Evolutionary conservation across 139 green algal species (phyloP).

Genomic region (Choricystis sp.): DNA sequence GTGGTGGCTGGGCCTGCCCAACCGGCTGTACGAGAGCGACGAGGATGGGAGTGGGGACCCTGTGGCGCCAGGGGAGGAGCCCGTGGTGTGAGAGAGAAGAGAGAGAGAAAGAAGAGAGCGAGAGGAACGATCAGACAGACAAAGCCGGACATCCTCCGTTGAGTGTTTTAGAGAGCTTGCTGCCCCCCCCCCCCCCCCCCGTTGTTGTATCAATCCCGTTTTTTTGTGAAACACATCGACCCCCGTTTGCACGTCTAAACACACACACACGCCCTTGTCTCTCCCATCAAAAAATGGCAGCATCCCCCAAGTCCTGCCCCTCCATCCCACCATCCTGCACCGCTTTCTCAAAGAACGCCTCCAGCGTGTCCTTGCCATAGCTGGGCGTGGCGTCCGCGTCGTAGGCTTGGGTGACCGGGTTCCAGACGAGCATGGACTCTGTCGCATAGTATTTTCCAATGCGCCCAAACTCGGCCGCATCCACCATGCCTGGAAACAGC

Average conservation of each 20-base stretch:
- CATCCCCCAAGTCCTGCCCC: slow-evolving; percentile 87
- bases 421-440: slow-evolving; percentile 92
- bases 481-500: slow-evolving; percentile 65
- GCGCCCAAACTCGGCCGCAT: slow-evolving; percentile 70
- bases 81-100: too few relatives aligned
- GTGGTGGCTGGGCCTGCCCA: neutral
- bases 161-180: too few relatives aligned
- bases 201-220: too few relatives aligned
- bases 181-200: too few relatives aligned
- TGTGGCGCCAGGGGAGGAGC: neutral
- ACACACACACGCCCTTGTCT: neutral
- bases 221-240: neutral
- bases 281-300: slow-evolving; percentile 51
- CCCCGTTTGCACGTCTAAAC: neutral
- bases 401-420: slow-evolving; percentile 52
- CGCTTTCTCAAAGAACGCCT: slow-evolving; percentile 72
- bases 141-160: too few relatives aligned
- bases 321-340: slow-evolving; percentile 49
- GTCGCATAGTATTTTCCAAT: slow-evolving; percentile 97
- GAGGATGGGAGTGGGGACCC: neutral
- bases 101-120: too few relatives aligned
- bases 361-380: slow-evolving; percentile 88
- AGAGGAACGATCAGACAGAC: too few relatives aligned
- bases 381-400: slow-evolving; percentile 65
- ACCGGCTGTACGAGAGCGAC: neutral